Evolutionary conservation across 805 yeast genomes (phyloP), one percentile per base, ranked within the genome.

Genomic region (Phaffomyces thermotolerans): DNA sequence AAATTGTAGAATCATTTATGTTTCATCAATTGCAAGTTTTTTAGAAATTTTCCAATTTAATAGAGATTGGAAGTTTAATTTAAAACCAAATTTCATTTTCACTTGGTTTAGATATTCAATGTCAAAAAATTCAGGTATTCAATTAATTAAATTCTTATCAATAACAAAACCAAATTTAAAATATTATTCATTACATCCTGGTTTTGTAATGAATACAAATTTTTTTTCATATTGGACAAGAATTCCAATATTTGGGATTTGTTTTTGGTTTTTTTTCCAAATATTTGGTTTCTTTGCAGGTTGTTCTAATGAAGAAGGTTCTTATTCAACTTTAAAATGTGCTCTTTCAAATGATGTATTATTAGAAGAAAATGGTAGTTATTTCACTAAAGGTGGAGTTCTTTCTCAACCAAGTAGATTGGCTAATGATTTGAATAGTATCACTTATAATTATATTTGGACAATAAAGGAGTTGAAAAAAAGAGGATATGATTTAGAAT

Each of bases 151-250:
- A 52, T 69, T 79, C 59, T 62, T 87, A 20, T 76, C 91, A 0
- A 66, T 76, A 32, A 72, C 79, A 46, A 72, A 84, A 57, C 93
- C 95, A 0, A 71, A 77, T 17, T 68, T 86, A 9, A 59, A 80
- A 33, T 78, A 81, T 45, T 61, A 77, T 32, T 72, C 87, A 2
- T 84, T 85, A 4, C 90, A 86, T 54, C 95, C 95, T 0, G 96
- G 96, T 0, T 73, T 85, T 50, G 86, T 85, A n/a, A 81, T 87
- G 84, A 79, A 80, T 53, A 81, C 95, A 2, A 81, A 82, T 51
- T 60, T 83, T 38, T 84, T 83, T 58, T 69, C 82, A 37, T 84
- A 83, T 58, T 83, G 89, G 80, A 84, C 91, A 2, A 65, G 87
- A 44, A 65, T 83, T 14, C 95, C 95, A 0, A 65, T 86, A 5